phyloP scores from a whole-genome alignment of 768 basidiomycete genomes.

The Tricholoma sp. region DNA sequence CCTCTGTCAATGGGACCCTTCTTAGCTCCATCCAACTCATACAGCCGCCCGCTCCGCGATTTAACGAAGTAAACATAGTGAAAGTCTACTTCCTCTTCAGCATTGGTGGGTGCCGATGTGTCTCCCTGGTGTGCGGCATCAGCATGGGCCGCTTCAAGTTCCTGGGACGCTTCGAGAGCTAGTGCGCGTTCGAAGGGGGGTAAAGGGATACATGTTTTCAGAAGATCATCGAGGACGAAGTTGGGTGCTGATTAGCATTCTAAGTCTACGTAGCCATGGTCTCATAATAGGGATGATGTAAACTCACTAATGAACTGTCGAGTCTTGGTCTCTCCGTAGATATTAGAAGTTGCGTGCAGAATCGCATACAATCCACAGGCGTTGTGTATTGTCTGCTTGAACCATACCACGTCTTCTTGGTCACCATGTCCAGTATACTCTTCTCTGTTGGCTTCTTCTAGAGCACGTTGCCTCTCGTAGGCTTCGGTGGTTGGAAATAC shows the following conservation, averaged over 20 bases:
- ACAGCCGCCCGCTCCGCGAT: constrained; percentile 23
- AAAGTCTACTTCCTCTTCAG: constrained; percentile 24
- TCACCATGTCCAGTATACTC: constrained; percentile 25
- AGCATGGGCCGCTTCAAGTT: constrained; percentile 24
- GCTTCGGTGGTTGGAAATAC: constrained; percentile 21
- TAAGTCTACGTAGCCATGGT: not conserved
- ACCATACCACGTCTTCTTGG: constrained; percentile 30
- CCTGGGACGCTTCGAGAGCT: constrained; percentile 23
- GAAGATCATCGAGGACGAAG: constrained; percentile 20
- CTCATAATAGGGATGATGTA: not conserved
- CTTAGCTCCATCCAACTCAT: constrained; percentile 28
- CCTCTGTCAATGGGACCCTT: constrained; percentile 28
- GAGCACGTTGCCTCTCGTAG: constrained; percentile 14
- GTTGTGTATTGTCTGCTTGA: constrained; percentile 31
- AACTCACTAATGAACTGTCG: constrained; percentile 18
- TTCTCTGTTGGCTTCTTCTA: constrained; percentile 17
- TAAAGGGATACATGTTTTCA: constrained; percentile 18
- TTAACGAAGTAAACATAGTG: constrained; percentile 31
- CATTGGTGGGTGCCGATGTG: constrained; percentile 20
- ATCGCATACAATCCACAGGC: constrained; percentile 34
- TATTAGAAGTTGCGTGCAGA: constrained; percentile 29
- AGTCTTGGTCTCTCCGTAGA: constrained; percentile 7
- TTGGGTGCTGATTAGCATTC: constrained; percentile 12
- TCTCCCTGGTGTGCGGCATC: constrained; percentile 25
- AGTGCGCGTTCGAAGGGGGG: constrained; percentile 22